Conservation (phyloP, 2,329 filamentous ascomycete genomes). For the Ceratocystis smalleyi region DNA sequence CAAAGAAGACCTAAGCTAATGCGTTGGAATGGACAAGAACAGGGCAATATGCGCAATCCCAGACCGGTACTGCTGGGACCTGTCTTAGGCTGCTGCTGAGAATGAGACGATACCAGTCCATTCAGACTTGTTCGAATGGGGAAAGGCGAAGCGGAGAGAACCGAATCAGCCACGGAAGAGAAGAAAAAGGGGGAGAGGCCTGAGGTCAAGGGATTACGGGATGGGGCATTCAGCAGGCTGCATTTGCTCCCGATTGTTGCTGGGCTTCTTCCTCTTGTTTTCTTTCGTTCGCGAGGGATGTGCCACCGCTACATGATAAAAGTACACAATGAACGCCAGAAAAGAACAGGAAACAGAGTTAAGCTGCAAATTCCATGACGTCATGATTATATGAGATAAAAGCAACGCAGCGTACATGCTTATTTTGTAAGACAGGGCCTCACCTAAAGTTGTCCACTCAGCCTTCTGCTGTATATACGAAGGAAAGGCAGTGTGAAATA, state of each 20-base stretch:
- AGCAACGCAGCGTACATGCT: neutral
- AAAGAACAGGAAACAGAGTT: neutral
- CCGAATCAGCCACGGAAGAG: neutral
- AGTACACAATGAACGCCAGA: neutral
- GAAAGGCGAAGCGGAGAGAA: neutral
- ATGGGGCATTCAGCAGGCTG: neutral
- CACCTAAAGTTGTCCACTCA: neutral
- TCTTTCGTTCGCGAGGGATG: neutral
- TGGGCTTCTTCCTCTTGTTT: neutral
- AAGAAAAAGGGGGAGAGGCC: neutral
- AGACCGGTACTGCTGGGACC: neutral
- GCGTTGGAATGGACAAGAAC: neutral
- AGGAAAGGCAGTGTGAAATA: neutral
- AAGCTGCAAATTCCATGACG: neutral
- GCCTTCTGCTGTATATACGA: neutral
- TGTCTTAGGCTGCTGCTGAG: neutral
- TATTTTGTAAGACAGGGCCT: neutral
- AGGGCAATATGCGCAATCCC: neutral
- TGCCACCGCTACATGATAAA: neutral
- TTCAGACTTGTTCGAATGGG: neutral
- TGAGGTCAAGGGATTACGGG: neutral
- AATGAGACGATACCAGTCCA: neutral
- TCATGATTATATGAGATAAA: neutral
- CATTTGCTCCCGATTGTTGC: neutral
- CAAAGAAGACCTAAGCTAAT: neutral